Percentiles rank a stretch among this genome's conserved stretches.
Evolutionary conservation across 2,329 filamentous ascomycete genomes (phyloP).

Genomic region (Chrysosporium keratinophilum): DNA sequence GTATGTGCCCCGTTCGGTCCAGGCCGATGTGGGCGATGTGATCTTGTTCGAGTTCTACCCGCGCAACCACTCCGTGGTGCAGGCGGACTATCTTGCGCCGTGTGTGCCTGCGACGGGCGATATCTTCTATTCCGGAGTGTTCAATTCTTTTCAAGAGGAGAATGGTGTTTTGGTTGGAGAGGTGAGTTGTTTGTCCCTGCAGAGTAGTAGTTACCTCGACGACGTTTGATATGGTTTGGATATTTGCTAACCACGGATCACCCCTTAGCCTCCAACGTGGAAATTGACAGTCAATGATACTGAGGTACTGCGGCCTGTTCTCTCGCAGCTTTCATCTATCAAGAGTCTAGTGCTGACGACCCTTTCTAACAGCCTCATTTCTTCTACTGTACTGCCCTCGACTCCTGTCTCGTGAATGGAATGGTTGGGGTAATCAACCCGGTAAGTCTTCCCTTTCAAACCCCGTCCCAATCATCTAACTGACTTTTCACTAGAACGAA

Average conservation of each 20-base stretch:
- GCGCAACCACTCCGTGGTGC: constrained; percentile 53
- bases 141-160: constrained; percentile 40
- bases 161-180: constrained; percentile 32
- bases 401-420: constrained; percentile 52
- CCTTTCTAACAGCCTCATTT: constrained; percentile 43
- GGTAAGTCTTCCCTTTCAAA: constrained; percentile 30
- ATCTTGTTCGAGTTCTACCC: constrained; percentile 53
- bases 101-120: constrained; percentile 46
- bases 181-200: constrained; percentile 16
- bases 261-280: constrained; percentile 29
- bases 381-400: constrained; percentile 59
- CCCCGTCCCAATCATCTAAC: neutral
- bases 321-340: too few relatives aligned
- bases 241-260: constrained; percentile 28
- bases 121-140: constrained; percentile 26
- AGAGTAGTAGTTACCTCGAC: constrained; percentile 48
- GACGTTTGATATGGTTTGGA: constrained; percentile 22
- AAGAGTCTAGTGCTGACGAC: constrained; percentile 7
- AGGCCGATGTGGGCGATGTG: constrained; percentile 25
- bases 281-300: constrained; percentile 48
- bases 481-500: constrained; percentile 28
- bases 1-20: constrained; percentile 24
- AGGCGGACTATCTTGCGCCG: constrained; percentile 49
- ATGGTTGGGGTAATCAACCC: constrained; percentile 73
- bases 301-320: constrained; percentile 23